Evolutionary conservation across 1,284 basidiomycete species (phyloP).

Genomic region (Grifola frondosa): DNA sequence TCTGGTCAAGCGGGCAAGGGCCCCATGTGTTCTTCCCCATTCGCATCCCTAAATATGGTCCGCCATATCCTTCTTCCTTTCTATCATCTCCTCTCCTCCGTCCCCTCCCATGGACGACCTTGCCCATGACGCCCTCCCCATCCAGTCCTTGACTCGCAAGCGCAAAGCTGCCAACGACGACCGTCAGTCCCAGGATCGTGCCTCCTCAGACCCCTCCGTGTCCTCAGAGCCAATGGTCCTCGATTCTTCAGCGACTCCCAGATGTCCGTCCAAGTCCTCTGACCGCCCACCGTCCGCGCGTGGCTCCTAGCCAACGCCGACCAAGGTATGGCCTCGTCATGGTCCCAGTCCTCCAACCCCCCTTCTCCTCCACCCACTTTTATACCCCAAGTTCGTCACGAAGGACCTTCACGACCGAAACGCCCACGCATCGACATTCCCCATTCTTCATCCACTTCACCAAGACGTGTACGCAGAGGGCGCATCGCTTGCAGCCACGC

Average conservation of each 20-base stretch:
- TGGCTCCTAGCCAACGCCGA: conserved; percentile 25
- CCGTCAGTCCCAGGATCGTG: conserved; percentile 26
- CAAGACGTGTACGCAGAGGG: conserved; percentile 25
- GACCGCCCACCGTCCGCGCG: conserved; percentile 25
- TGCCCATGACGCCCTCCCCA: conserved; percentile 42
- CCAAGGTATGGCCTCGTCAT: conserved; percentile 19
- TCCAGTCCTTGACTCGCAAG: conserved; percentile 46
- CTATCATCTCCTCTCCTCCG: conserved; percentile 27
- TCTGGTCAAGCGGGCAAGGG: conserved; percentile 29
- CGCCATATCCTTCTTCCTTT: conserved; percentile 31
- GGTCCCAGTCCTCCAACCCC: conserved; percentile 22
- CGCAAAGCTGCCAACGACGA: conserved; percentile 56
- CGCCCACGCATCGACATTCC: conserved; percentile 38
- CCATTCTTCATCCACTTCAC: conserved; percentile 18
- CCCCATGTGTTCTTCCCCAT: conserved; percentile 35
- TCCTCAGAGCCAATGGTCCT: conserved; percentile 28
- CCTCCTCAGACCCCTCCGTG: conserved; percentile 25
- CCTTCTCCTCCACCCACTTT: conserved; percentile 28
- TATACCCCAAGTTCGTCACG: conserved; percentile 18
- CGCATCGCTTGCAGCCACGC: conserved; percentile 18
- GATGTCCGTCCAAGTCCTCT: conserved; percentile 35
- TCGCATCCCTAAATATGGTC: conserved; percentile 35
- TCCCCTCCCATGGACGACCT: conserved; percentile 50
- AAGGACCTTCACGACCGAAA: conserved; percentile 35
- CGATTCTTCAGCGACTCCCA: conserved; percentile 34